Conservation (phyloP, 345 rosid species). For the Syzygium oleosum region DNA sequence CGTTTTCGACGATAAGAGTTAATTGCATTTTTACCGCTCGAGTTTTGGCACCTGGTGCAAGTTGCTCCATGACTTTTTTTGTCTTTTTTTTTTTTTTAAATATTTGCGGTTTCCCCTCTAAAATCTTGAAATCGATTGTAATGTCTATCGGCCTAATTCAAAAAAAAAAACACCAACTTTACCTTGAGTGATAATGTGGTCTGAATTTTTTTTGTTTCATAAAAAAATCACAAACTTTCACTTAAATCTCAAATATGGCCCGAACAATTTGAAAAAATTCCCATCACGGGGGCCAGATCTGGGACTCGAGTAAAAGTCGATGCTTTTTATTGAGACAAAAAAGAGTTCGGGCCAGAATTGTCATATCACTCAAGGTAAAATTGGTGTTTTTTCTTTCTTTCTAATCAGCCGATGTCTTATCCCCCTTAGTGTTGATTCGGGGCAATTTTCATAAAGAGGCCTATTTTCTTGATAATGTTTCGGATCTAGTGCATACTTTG, state of each 20-base stretch:
- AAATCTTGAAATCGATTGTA: background rate
- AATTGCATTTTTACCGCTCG: background rate
- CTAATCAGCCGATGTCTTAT: background rate
- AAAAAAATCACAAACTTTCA: too few species aligned
- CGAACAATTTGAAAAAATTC: too few species aligned
- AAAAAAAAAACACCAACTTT: too few species aligned
- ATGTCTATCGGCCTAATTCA: background rate
- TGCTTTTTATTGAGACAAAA: too few species aligned
- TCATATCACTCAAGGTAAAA: too few species aligned
- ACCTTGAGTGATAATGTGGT: too few species aligned
- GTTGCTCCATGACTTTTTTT: background rate
- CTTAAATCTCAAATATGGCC: too few species aligned
- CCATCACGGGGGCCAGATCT: too few species aligned
- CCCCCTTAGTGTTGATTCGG: background rate
- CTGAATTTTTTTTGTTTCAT: too few species aligned
- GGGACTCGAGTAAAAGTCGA: too few species aligned
- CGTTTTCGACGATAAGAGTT: background rate
- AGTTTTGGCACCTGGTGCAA: background rate
- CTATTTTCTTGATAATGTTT: background rate
- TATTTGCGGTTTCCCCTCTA: rapidly evolving
- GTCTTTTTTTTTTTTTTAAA: background rate
- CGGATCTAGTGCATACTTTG: background rate
- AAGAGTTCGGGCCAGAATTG: too few species aligned
- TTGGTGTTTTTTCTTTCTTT: too few species aligned
- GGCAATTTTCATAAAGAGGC: background rate